Base-by-base conservation (phyloP, 164 flowering plant species). In the Protea cynaroides region DNA sequence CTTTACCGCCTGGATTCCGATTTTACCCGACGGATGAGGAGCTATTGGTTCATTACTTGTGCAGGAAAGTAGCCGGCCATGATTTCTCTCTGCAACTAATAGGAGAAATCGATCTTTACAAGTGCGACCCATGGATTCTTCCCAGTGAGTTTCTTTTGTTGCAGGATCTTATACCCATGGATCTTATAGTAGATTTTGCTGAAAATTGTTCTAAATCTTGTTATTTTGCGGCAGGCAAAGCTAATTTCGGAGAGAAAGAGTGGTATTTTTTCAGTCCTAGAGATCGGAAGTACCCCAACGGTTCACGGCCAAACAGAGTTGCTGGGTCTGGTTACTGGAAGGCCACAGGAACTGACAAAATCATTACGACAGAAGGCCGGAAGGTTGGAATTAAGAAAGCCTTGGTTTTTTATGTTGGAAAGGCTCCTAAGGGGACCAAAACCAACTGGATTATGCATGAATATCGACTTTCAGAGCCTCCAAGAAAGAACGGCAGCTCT, bases 371-470 rank as follows among this genome's bases (percentile, higher is more conserved):
- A 0, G 85, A 82, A 29, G 92, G 94, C 3, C 71, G 86, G 4
- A 84, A 78, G 65, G 84, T 87, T n/a, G 97, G 97, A 3, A 86
- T 88, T 29, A 90, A 90, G 70, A 91, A 91, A 68, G 93, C 97
- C 37, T 72, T 88, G 4, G 97, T 90, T 0, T 91, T 91, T 50
- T 91, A 91, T 62, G 63, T 84, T 38, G 97, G 97, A 0, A 86
- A 85, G 75, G 95, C 97, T 7, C 96, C 97, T 0, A 86, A 85
- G 76, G 97, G 97, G 12, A 82, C 80, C 61, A 91, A 91, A 60
- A 91, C 97, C 0, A 85, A 91, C 61, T 91, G 97, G 97, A 88
- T 88, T 21, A 91, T 91, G 97, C 97, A 91, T 51, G 97, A 91
- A 67, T 91, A 86, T 46, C 75, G 97, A 47, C 88, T 91, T 58